phyloP scores from a whole-genome alignment of 495 filamentous ascomycete genomes.

The Penicillium pulvis region DNA sequence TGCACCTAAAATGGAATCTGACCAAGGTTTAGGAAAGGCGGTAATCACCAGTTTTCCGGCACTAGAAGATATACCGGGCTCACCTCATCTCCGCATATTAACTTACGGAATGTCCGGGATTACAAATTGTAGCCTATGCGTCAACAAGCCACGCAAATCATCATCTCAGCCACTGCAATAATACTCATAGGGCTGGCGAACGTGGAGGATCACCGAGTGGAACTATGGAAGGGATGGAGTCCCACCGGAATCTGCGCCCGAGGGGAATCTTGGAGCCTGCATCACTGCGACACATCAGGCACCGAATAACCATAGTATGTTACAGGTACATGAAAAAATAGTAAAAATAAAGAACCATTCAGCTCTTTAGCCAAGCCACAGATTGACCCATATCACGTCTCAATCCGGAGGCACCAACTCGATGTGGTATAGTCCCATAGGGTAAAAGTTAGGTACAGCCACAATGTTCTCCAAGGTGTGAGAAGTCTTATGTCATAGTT shows the following conservation, averaged over 20 bases:
- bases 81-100: too few species aligned
- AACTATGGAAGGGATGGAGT: neutral
- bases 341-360: neutral
- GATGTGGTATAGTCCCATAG: neutral
- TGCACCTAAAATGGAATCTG: too few species aligned
- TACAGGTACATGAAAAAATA: neutral
- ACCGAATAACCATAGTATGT: neutral
- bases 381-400: neutral
- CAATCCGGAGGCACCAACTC: neutral
- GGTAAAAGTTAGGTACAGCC: constrained; percentile 23
- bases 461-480: constrained; percentile 16
- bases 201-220: neutral
- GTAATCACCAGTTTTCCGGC: too few species aligned
- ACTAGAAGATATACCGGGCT: too few species aligned
- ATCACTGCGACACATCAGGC: neutral
- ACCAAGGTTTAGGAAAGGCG: too few species aligned
- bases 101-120: too few species aligned
- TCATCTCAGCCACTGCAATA: neutral
- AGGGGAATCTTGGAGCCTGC: constrained; percentile 11
- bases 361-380: constrained; percentile 3
- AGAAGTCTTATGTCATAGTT: constrained; percentile 43
- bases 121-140: neutral
- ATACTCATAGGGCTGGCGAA: constrained; percentile 14
- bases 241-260: neutral
- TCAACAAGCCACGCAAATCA: neutral